A percentile compares a stretch with the other conserved stretches of the same genome.
phyloP scores from a whole-genome alignment of 495 filamentous ascomycete genomes.

The Penicillium malachiteum region DNA sequence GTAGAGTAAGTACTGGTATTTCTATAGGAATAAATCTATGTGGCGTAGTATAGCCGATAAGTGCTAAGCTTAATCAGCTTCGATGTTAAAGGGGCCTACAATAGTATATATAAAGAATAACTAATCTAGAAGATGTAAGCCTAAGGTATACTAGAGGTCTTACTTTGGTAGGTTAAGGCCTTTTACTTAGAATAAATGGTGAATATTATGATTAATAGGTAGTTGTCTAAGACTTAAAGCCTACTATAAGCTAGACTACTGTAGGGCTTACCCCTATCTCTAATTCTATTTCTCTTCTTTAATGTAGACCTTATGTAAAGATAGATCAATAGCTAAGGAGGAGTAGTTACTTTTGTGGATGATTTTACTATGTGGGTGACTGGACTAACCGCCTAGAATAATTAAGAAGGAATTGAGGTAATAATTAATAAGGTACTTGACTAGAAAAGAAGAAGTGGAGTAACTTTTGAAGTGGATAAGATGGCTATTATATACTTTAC shows the following conservation, averaged over 20 bases:
- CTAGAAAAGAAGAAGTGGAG: conserved; percentile 24
- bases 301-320: conserved; percentile 27
- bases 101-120: conserved; percentile 34
- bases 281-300: conserved; percentile 32
- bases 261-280: conserved; percentile 33
- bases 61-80: conserved; percentile 36
- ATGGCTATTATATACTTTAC: conserved; percentile 16
- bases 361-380: conserved; percentile 23
- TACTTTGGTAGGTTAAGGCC: conserved; percentile 31
- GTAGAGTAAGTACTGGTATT: conserved; percentile 24
- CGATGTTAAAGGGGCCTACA: conserved; percentile 45
- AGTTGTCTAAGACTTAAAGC: too few relatives aligned
- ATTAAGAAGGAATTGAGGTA: conserved; percentile 20
- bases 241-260: too few relatives aligned
- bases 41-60: conserved; percentile 14
- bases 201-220: conserved; percentile 19
- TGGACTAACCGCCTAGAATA: conserved; percentile 16
- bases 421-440: conserved; percentile 23
- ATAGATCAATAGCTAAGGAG: conserved; percentile 19
- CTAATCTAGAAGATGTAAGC: conserved; percentile 31
- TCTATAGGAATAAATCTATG: conserved; percentile 28
- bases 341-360: conserved; percentile 23
- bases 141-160: conserved; percentile 25
- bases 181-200: conserved; percentile 26
- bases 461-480: conserved; percentile 28